These are phyloP conservation scores for Aspergillus uvarum DNA, from an alignment of 2,329 filamentous ascomycete genomes.

Conservation along the genomic window DNA sequence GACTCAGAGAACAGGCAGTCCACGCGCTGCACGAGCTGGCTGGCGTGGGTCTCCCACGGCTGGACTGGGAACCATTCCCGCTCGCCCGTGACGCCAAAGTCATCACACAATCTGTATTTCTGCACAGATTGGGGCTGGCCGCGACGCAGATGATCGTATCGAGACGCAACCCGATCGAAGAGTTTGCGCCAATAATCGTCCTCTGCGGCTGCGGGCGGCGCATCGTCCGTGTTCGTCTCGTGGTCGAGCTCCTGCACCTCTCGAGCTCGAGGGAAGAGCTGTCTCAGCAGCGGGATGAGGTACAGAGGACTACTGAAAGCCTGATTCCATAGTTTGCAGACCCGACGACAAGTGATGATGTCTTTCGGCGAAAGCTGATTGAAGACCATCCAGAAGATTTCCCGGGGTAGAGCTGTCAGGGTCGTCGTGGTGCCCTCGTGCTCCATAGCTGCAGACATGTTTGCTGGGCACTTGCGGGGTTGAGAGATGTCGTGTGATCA, in stretches of 20 bases:
- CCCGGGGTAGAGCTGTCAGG: conserved; percentile 49
- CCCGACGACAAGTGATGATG: conserved; percentile 52
- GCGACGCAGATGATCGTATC: conserved; percentile 55
- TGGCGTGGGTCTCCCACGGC: conserved; percentile 44
- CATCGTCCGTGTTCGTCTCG: not conserved
- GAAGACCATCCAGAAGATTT: conserved; percentile 58
- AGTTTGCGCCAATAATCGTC: conserved; percentile 25
- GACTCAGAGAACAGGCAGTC: conserved; percentile 39
- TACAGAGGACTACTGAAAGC: conserved; percentile 53
- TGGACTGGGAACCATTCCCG: conserved; percentile 43
- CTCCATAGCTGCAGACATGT: not conserved
- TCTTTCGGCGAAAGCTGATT: conserved; percentile 52
- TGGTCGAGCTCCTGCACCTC: conserved; percentile 50
- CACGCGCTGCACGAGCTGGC: conserved; percentile 31
- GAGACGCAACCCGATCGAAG: conserved; percentile 53
- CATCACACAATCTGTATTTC: conserved; percentile 46
- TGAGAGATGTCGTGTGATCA: not conserved
- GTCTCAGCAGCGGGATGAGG: conserved; percentile 50
- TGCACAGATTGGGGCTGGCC: conserved; percentile 51
- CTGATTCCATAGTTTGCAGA: conserved; percentile 51
- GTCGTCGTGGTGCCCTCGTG: conserved; percentile 22
- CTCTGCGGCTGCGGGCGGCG: conserved; percentile 3
- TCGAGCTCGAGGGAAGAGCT: conserved; percentile 54
- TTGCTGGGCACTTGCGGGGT: not conserved
- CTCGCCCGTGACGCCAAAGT: conserved; percentile 35